Evolutionary conservation across 2,329 filamentous ascomycete genomes (phyloP).

Genomic region (Scedosporium apiospermum): DNA sequence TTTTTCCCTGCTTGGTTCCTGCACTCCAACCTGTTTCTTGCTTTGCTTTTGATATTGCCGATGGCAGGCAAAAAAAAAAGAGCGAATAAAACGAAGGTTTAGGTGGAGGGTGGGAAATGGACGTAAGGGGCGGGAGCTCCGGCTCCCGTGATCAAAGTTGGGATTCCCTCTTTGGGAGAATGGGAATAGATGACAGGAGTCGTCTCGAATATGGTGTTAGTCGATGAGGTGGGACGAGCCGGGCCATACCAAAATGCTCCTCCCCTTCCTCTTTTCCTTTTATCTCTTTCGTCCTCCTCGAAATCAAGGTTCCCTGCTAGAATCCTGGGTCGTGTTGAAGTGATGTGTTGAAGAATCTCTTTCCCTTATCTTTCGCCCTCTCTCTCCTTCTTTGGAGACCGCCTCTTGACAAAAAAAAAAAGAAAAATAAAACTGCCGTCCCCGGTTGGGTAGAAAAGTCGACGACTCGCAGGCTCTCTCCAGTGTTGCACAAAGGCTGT

Average conservation of each 20-base stretch:
- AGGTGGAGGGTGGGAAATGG: background rate
- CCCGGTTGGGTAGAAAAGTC: background rate
- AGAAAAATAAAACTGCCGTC: too few species aligned
- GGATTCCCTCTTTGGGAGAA: background rate
- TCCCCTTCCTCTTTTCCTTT: background rate
- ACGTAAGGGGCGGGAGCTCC: background rate
- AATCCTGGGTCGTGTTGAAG: background rate
- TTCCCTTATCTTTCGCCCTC: too few species aligned
- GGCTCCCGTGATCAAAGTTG: slow-evolving; percentile 1
- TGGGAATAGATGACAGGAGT: background rate
- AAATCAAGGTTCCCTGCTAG: background rate
- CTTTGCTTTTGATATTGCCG: background rate
- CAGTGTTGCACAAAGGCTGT: background rate
- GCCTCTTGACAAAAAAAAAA: too few species aligned
- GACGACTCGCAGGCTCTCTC: background rate
- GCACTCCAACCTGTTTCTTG: background rate
- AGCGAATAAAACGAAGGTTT: background rate
- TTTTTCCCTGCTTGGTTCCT: background rate
- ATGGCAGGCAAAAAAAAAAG: background rate
- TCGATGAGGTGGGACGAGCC: background rate
- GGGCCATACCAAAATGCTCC: background rate
- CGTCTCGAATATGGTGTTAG: slow-evolving; percentile 3
- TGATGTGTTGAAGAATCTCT: background rate
- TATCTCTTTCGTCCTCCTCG: background rate
- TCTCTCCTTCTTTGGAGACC: too few species aligned